These are phyloP conservation scores for Trametes gibbosa DNA, from an alignment of 768 basidiomycete genomes.

Conservation along the genomic window DNA sequence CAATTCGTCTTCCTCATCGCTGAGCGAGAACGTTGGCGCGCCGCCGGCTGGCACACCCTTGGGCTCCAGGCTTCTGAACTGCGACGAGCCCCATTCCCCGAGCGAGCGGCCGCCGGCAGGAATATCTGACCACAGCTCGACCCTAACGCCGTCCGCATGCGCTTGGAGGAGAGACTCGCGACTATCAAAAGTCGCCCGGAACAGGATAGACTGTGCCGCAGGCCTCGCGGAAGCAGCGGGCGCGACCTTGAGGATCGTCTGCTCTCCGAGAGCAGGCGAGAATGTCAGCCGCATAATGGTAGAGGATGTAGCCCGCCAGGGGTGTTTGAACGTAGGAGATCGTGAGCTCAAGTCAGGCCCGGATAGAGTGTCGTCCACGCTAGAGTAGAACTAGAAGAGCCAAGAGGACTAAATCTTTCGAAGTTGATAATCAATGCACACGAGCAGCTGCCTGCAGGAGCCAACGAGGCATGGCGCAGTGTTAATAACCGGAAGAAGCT, in stretches of 20 bases:
- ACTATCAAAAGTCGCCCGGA: constrained; percentile 26
- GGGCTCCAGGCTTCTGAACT: constrained; percentile 17
- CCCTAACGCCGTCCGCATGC: constrained; percentile 18
- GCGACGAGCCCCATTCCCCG: constrained; percentile 27
- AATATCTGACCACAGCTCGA: constrained; percentile 33
- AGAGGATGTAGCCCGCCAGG: constrained; percentile 5
- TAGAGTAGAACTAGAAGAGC: background rate
- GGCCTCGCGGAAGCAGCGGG: constrained; percentile 5
- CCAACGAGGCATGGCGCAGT: constrained; percentile 11
- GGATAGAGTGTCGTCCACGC: background rate
- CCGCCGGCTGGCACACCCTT: background rate
- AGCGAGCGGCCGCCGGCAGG: constrained; percentile 18
- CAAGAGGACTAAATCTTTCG: background rate
- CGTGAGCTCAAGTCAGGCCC: background rate
- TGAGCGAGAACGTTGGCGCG: too few species aligned
- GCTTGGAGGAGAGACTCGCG: constrained; percentile 22
- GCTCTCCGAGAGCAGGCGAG: constrained; percentile 24
- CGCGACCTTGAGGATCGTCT: constrained; percentile 10
- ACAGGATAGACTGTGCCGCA: constrained; percentile 17
- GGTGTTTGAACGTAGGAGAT: background rate
- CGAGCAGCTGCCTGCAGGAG: constrained; percentile 11
- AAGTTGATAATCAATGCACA: background rate
- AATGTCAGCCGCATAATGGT: constrained; percentile 20
- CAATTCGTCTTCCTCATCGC: background rate
- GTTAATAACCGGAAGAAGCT: background rate